phyloP scores from a whole-genome alignment of 805 yeast genomes.

The Wickerhamiella bombiphila region DNA sequence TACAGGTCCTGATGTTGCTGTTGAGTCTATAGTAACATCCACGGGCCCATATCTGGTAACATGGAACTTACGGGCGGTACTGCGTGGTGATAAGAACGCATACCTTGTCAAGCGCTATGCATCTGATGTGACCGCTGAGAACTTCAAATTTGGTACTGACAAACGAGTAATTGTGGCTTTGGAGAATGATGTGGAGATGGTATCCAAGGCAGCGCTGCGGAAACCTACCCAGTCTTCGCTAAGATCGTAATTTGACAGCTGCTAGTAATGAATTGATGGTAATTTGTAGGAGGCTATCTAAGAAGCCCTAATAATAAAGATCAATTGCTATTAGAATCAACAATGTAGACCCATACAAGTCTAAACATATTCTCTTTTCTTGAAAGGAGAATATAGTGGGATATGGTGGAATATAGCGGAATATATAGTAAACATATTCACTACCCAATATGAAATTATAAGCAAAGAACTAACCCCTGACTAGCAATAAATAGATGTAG shows the following conservation, averaged over 20 bases:
- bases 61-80: slow-evolving; percentile 56
- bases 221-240: slow-evolving; percentile 32
- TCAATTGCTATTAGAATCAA: too few species aligned
- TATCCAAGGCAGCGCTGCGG: slow-evolving; percentile 42
- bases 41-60: slow-evolving; percentile 70
- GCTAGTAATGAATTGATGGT: too few species aligned
- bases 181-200: slow-evolving; percentile 63
- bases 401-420: too few species aligned
- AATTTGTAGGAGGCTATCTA: too few species aligned
- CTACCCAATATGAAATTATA: too few species aligned
- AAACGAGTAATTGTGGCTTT: slow-evolving; percentile 58
- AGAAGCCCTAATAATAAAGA: too few species aligned
- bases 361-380: too few species aligned
- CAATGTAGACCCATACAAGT: too few species aligned
- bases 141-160: slow-evolving; percentile 61
- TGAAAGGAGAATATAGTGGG: too few species aligned
- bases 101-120: slow-evolving; percentile 52
- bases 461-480: too few species aligned
- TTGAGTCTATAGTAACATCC: slow-evolving; percentile 59
- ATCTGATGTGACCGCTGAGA: slow-evolving; percentile 54
- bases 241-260: background rate
- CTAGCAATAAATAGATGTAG: too few species aligned
- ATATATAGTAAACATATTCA: too few species aligned
- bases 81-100: slow-evolving; percentile 38
- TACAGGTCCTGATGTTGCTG: slow-evolving; percentile 47